A percentile compares a stretch with the other conserved stretches of the same genome.
Conservation (phyloP, 1,284 basidiomycete genomes). For the Ganoderma multipileum region DNA sequence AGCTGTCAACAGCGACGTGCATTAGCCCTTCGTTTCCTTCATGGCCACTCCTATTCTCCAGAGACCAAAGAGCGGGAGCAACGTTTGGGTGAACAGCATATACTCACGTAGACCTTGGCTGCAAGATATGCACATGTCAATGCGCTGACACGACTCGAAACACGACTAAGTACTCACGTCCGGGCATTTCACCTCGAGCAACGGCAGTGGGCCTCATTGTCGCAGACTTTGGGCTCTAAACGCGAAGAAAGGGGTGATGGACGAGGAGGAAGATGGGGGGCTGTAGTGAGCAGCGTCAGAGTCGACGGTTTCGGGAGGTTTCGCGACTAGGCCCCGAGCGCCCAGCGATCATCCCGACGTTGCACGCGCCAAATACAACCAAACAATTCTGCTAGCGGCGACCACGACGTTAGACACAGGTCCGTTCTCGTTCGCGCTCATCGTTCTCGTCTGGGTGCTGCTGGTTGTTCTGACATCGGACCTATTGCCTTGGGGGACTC, state of each 20-base stretch:
- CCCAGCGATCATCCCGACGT: constrained; percentile 25
- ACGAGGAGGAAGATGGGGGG: constrained; percentile 14
- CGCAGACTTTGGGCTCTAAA: constrained; percentile 27
- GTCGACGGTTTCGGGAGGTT: constrained; percentile 26
- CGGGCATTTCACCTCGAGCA: constrained; percentile 78
- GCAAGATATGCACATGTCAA: constrained; percentile 26
- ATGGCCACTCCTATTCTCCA: neutral
- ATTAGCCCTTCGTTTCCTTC: neutral
- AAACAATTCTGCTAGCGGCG: constrained; percentile 31
- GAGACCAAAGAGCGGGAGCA: neutral
- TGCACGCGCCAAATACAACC: constrained; percentile 24
- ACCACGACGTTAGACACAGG: constrained; percentile 31
- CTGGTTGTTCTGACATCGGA: neutral
- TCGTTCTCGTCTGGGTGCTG: constrained; percentile 1
- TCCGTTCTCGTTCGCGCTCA: constrained; percentile 19
- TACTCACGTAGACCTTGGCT: constrained; percentile 75
- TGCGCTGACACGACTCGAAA: neutral
- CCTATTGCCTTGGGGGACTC: neutral
- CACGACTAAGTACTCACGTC: constrained; percentile 54
- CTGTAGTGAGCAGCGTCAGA: constrained; percentile 2
- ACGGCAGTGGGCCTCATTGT: constrained; percentile 75
- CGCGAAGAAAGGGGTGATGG: constrained; percentile 10
- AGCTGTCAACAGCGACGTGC: constrained; percentile 55
- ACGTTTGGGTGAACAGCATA: neutral
- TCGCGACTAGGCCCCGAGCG: constrained; percentile 28